phyloP scores from a whole-genome alignment of 2,329 filamentous ascomycete genomes.

The Fusarium sambucinum region DNA sequence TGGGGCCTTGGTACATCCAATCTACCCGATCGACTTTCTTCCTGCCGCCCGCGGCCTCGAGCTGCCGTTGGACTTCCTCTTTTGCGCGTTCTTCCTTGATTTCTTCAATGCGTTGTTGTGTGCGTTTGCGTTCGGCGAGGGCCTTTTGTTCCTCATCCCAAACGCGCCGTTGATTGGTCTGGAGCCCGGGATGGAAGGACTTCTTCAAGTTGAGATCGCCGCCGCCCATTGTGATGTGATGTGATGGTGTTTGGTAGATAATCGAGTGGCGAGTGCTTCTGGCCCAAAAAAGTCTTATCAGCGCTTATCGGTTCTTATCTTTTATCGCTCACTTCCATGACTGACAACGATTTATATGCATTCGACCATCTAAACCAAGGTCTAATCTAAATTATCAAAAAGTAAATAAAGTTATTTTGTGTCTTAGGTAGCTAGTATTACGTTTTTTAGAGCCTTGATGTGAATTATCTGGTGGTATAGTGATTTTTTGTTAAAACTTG shows the following conservation, averaged over 20 bases:
- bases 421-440: no score
- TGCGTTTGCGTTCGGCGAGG: constrained; percentile 93
- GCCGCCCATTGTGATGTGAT: constrained; percentile 75
- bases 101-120: constrained; percentile 91
- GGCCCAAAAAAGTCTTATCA: constrained; percentile 40
- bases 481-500: no score
- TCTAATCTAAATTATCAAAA: no score
- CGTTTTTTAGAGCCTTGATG: no score
- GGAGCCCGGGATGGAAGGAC: constrained; percentile 91
- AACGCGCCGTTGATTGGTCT: constrained; percentile 90
- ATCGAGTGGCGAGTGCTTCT: constrained; percentile 42
- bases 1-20: constrained; percentile 97
- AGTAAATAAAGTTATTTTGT: no score
- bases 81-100: constrained; percentile 93
- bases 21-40: constrained; percentile 88
- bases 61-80: constrained; percentile 89
- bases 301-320: constrained; percentile 25
- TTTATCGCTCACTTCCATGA: neutral
- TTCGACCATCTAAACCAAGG: no score
- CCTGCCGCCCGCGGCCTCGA: constrained; percentile 87
- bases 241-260: constrained; percentile 52
- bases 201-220: constrained; percentile 96
- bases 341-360: no score
- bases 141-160: constrained; percentile 94
- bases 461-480: no score